Base-by-base conservation (phyloP, 768 basidiomycete species). In the Pluteus cervinus region DNA sequence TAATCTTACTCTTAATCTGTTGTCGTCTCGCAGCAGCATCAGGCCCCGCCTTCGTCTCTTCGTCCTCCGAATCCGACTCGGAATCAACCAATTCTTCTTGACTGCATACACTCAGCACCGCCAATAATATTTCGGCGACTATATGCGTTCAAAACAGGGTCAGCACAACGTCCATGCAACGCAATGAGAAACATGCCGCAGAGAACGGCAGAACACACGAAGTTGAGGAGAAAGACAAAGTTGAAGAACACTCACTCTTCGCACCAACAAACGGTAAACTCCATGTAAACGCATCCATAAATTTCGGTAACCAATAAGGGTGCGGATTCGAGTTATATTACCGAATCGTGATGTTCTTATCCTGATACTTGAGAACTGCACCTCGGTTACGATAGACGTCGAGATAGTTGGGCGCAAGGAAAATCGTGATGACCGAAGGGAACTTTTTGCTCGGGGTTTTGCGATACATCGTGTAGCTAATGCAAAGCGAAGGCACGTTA, bases 281-380 rank as follows among this genome's bases (percentile, higher is more conserved):
- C 93, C 93, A 98, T 8, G 92, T 93, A 55, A 98, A 97, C 21
- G 89, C 92, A 52, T 97, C 88, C 77, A 93, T 92, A 50, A 96
- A 94, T 62, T 94, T 96, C 0, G 93, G 93, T 21, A 98, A 57
- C 89, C 91, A 93, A 59, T 88, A 94, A 4, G 87, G 87, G 50
- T 91, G 87, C n/a, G 81, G 71, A 21, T 67, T 76, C 33, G 71
- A 73, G 53, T 82, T 81, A 50, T 85, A 91, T 56, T 90, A 87
- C 38, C 90, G 74, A 42, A 96, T 93, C 36, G 90, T 94, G 67
- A 96, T 91, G 39, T 86, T 92, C 63, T 90, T 92, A 60, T 90
- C 90, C 48, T 86, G 89, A 55, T 96, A 96, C 62, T 96, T 96
- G 58, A 98, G 79, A 12, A 98, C 86, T 2, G 94, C 93, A 0